Evolutionary conservation across 2,329 filamentous ascomycete genomes (phyloP), one percentile per base, ranked within the genome.

Genomic region (Calonectria multiphialidica): DNA sequence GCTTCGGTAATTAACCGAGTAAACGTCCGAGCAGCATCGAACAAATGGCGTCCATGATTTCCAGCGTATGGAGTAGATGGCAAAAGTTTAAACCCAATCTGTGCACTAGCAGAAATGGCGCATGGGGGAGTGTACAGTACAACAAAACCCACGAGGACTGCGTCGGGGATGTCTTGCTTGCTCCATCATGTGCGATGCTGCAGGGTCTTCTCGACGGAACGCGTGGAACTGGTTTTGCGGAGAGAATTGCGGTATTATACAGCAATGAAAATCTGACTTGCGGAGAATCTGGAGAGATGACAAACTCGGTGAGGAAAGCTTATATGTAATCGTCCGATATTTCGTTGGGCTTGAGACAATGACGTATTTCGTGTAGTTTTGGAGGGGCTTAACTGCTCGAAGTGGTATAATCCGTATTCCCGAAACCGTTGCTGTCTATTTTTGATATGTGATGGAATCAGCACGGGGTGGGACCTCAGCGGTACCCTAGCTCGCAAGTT

Each of bases 241-340:
- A 18, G 57, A 45, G 57, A 30, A 44, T 33, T 45, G 57, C 57
- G 57, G 57, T 62, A 62, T 62, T 45, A 45, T 62, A 62, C 40
- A 9, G 25, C 8, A 40, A 8, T 40, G 33, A 37, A 59, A 40
- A 25, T 25, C 33, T 40, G 13, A 28, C 35, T 18, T 40, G 53
- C 53, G 53, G 33, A 40, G 35, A 57, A 57, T 37, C 33, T 57
- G 33, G 13, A 57, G n/a, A n/a, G 21, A 37, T 40, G 35, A 59
- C 33, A 23, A 40, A 16, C 21, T 59, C 53, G 53, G 53, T 59
- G 53, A 25, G n/a, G 12, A 59, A 40, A 59, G 33, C 13, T 59
- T 59, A 59, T 59, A 59, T 59, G n/a, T 40, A 59, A 59, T 59
- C 33, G 25, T 59, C 21, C 6, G 21, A 59, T 59, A 18, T 18